Conservation (phyloP, 1,139 yeast species). For the Kluyveromyces sp. region DNA sequence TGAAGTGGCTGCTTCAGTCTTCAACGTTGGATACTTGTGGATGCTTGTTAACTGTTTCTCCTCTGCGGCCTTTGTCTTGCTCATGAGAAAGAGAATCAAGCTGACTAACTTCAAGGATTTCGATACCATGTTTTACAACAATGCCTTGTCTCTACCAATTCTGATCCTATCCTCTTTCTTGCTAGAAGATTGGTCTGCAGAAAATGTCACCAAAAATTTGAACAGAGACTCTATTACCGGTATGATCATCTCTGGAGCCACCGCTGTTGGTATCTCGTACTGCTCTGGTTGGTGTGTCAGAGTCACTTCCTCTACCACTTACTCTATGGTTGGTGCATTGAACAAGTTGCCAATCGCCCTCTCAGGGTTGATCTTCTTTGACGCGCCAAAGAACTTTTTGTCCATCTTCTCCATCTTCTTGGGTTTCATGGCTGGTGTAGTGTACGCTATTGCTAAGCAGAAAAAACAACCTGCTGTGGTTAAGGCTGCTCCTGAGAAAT, state of each 20-base stretch:
- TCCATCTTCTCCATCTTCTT: constrained; percentile 83
- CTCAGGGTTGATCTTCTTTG: constrained; percentile 88
- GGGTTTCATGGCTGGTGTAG: constrained; percentile 92
- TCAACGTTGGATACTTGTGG: constrained; percentile 90
- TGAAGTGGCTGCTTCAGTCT: constrained; percentile 34
- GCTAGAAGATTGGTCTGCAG: constrained; percentile 89
- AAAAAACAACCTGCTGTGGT: constrained; percentile 39
- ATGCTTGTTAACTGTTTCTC: constrained; percentile 92
- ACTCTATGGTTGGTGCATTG: constrained; percentile 98
- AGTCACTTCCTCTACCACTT: constrained; percentile 95
- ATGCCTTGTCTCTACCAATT: constrained; percentile 85
- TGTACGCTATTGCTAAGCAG: constrained; percentile 91
- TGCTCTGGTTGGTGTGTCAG: constrained; percentile 99
- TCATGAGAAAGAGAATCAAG: constrained; percentile 97
- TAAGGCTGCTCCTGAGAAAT: neutral
- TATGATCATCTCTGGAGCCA: constrained; percentile 87
- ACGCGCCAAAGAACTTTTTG: constrained; percentile 89
- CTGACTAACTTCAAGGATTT: constrained; percentile 94
- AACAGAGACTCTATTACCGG: constrained; percentile 66
- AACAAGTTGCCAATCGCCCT: constrained; percentile 96
- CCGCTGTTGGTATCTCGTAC: constrained; percentile 94
- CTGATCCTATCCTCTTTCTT: constrained; percentile 65
- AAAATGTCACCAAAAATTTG: constrained; percentile 68
- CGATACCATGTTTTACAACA: constrained; percentile 98
- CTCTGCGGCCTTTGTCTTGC: constrained; percentile 85